Conservation (phyloP, 1,139 yeast species). For the Zygosaccharomyces pseudobailii region DNA sequence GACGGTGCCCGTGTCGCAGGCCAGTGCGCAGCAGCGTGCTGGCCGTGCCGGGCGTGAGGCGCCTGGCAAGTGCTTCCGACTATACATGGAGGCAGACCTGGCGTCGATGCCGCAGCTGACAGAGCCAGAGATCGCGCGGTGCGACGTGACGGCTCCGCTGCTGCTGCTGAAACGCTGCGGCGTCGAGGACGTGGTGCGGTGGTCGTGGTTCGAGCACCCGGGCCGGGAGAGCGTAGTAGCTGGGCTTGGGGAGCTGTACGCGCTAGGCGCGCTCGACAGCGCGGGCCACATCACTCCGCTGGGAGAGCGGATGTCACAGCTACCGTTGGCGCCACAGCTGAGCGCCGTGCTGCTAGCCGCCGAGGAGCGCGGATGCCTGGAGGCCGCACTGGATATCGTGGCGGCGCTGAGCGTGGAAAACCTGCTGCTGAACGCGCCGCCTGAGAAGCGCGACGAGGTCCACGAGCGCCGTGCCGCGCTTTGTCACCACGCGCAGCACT, state of each 20-base stretch:
- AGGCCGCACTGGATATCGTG: constrained; percentile 77
- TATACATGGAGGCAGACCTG: constrained; percentile 73
- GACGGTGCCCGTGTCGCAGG: constrained; percentile 89
- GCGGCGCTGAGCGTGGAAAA: constrained; percentile 93
- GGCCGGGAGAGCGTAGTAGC: constrained; percentile 70
- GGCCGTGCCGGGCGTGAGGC: constrained; percentile 99
- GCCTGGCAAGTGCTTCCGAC: constrained; percentile 82
- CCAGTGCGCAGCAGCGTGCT: constrained; percentile 90
- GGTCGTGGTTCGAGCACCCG: constrained; percentile 94
- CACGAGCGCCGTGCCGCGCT: constrained; percentile 51
- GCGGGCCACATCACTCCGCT: constrained; percentile 67
- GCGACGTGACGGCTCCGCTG: constrained; percentile 80
- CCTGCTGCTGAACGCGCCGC: constrained; percentile 69
- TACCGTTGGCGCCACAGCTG: constrained; percentile 87
- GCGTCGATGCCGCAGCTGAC: constrained; percentile 64
- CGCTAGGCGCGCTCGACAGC: constrained; percentile 75
- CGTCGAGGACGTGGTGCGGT: constrained; percentile 73
- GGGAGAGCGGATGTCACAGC: constrained; percentile 79
- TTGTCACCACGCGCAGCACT: constrained; percentile 62
- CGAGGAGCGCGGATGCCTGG: constrained; percentile 50
- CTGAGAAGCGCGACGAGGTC: constrained; percentile 78
- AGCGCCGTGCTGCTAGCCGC: constrained; percentile 84
- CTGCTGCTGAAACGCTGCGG: constrained; percentile 79
- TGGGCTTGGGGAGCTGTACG: constrained; percentile 73
- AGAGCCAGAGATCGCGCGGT: constrained; percentile 87